phyloP scores from a whole-genome alignment of 441 rosid genomes.

The Gossypium aridum region DNA sequence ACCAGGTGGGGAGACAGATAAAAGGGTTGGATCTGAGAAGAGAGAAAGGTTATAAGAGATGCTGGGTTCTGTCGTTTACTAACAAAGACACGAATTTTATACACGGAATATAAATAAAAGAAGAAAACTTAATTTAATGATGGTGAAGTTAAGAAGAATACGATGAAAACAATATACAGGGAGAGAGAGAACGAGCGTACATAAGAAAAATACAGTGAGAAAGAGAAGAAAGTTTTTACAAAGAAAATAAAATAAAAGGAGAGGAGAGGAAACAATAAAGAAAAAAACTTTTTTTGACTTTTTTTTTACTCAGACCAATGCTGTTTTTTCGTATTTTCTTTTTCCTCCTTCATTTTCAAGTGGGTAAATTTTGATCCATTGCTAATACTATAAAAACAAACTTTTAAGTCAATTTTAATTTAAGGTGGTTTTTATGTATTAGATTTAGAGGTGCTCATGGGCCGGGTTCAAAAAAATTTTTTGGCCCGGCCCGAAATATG shows the following conservation, averaged over 20 bases:
- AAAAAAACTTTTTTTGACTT: not conserved
- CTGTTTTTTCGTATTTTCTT: not conserved
- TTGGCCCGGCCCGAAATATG: too few relatives aligned
- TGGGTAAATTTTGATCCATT: not conserved
- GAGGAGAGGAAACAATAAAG: slow-evolving; percentile 9
- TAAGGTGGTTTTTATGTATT: too few relatives aligned
- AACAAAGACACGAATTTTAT: not conserved
- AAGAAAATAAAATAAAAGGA: not conserved
- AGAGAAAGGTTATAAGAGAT: not conserved
- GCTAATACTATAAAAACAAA: too few relatives aligned
- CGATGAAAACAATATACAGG: too few relatives aligned
- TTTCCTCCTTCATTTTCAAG: not conserved
- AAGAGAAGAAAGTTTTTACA: slow-evolving; percentile 1
- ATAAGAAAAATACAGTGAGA: not conserved
- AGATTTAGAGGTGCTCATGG: too few relatives aligned
- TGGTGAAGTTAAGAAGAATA: not conserved
- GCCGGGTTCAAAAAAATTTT: too few relatives aligned
- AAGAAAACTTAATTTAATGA: not conserved
- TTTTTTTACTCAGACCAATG: not conserved
- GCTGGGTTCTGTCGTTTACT: slow-evolving; percentile 8
- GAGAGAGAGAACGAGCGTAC: too few relatives aligned
- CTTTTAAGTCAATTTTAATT: too few relatives aligned
- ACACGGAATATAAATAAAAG: not conserved
- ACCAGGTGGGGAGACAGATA: slow-evolving; percentile 18
- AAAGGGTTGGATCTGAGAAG: slow-evolving; percentile 23